Percentiles rank a stretch among this genome's conserved stretches.
These are phyloP conservation scores for Epichloe sibirici DNA, from an alignment of 2,329 filamentous ascomycete genomes.

Conservation along the genomic window DNA sequence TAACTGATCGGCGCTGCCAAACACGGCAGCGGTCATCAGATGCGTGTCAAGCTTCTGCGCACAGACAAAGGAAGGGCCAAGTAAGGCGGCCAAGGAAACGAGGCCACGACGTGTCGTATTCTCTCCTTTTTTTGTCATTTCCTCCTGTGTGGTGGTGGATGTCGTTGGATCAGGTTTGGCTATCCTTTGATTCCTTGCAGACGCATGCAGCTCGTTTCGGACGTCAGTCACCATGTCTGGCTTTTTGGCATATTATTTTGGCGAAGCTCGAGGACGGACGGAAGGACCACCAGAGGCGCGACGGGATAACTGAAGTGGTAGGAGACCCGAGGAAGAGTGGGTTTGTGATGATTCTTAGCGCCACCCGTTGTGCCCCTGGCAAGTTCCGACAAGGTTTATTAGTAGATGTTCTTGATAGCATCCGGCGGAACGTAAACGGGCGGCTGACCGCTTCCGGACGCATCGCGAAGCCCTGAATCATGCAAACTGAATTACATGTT, in stretches of 20 bases:
- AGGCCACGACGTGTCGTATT: neutral
- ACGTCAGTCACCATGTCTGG: too few relatives aligned
- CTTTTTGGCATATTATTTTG: too few relatives aligned
- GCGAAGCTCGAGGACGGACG: too few relatives aligned
- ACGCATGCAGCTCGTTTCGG: too few relatives aligned
- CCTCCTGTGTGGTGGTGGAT: neutral
- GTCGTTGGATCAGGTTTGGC: too few relatives aligned
- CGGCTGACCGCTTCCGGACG: neutral
- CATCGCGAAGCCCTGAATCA: neutral
- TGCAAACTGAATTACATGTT: neutral
- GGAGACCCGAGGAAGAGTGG: neutral
- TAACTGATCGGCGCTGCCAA: too few relatives aligned
- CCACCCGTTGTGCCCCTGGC: neutral
- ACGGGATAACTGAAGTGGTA: neutral
- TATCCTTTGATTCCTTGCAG: too few relatives aligned
- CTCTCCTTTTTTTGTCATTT: neutral
- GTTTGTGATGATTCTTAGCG: neutral
- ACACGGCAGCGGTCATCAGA: too few relatives aligned
- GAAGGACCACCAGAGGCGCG: too few relatives aligned
- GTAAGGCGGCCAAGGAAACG: neutral
- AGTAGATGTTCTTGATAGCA: neutral
- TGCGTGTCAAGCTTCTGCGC: neutral
- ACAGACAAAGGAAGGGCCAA: neutral
- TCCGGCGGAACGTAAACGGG: neutral
- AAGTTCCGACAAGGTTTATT: conserved; percentile 1